Evolutionary conservation across 192 early-diverging fungal species (phyloP), one percentile per base, ranked within the genome.

Genomic region (Podila minutissima): DNA sequence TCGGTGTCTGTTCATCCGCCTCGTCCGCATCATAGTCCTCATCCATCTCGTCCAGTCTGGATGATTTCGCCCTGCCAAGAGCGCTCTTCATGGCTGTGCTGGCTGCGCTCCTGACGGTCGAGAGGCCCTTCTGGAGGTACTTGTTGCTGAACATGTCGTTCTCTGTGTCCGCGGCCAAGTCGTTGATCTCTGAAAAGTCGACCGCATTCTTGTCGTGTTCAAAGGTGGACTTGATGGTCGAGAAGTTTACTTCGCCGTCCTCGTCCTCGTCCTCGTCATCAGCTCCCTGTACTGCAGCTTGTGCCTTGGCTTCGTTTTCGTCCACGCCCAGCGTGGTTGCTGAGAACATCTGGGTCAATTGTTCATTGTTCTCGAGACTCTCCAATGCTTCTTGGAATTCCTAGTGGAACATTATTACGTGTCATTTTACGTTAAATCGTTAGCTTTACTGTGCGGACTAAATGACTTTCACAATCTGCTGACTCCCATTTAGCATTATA

Each of bases 111-210:
- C 50, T 66, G 29, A 85, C 77, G 7, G 83, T 71, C 24, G 76
- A 70, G n/a, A 84, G 79, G 4, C 84, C 83, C 22, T 82, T 69
- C 26, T 87, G 82, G 61, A 86, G 73, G 9, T 89, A 84, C 31
- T 83, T 82, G 35, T 72, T 74, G 33, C 77, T 84, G 67, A 86
- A 84, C 82, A 79, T 86, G 48, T 59, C 83, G 49, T 86, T 83
- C 51, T 96, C 94, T 1, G 95, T 59, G 35, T 81, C 77, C 20
- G 59, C 92, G 4, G 91, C 92, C 20, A 93, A 73, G 63, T 97
- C 96, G 68, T 95, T 88, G 71, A 93, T 91, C 62, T 94, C 93
- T 0, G 93, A 95, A 74, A 88, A 97, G 79, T 97, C 95, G 3
- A 95, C 83, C 2, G 95, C 95, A 77, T 95, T 91, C 29, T 84